phyloP scores from a whole-genome alignment of 2,329 filamentous ascomycete genomes.

The Xylaria polymorpha region DNA sequence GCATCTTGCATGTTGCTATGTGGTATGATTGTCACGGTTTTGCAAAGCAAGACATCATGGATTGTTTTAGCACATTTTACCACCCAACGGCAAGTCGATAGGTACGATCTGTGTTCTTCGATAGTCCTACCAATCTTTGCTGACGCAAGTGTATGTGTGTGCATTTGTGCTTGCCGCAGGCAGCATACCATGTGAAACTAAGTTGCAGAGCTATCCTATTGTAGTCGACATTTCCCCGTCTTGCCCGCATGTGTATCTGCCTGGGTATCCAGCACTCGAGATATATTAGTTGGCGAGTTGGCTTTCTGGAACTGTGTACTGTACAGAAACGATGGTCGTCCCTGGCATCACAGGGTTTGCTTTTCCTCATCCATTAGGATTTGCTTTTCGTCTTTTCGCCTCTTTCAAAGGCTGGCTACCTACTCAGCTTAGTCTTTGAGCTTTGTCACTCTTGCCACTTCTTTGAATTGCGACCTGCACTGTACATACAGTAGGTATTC shows the following conservation, averaged over 20 bases:
- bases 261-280: background rate
- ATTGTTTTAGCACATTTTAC: background rate
- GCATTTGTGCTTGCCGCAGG: background rate
- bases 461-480: background rate
- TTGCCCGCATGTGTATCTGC: constrained; percentile 1
- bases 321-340: constrained; percentile 1
- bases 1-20: constrained; percentile 16
- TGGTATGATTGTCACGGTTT: background rate
- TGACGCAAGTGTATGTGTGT: background rate
- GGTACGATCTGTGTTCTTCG: background rate
- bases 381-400: background rate
- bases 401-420: no score
- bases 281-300: background rate
- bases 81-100: background rate
- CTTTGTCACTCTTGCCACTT: background rate
- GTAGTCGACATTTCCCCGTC: background rate
- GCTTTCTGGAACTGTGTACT: background rate
- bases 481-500: constrained; percentile 3
- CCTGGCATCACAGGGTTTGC: background rate
- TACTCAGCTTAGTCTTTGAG: background rate
- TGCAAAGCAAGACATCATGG: background rate
- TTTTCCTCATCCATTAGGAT: background rate
- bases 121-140: constrained; percentile 3
- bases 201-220: constrained; percentile 1
- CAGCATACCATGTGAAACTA: constrained; percentile 4